A percentile compares a stretch with the other conserved stretches of the same genome.
These are phyloP conservation scores for Castanea crenata DNA, from an alignment of 306 rosid genomes.

Conservation along the genomic window DNA sequence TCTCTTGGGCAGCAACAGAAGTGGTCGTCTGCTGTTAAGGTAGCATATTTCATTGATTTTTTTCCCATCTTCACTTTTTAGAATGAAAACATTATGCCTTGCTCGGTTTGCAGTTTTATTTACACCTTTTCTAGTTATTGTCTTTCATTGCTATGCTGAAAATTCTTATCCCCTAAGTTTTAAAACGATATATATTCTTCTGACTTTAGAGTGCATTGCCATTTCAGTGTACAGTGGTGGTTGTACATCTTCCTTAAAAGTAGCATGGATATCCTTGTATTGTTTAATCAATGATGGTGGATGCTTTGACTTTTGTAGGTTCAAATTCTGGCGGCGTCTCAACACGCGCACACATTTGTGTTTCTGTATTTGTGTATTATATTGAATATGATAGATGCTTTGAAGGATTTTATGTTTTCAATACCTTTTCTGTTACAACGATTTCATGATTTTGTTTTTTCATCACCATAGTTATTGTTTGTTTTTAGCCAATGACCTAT, in stretches of 20 bases:
- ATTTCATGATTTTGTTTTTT: not conserved
- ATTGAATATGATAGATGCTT: no score
- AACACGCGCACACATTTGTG: not conserved
- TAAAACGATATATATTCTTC: not conserved
- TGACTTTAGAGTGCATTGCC: not conserved
- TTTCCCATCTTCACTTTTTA: not conserved
- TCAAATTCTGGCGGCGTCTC: not conserved
- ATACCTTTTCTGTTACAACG: not conserved
- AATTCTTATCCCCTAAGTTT: not conserved
- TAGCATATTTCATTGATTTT: slow-evolving; percentile 23
- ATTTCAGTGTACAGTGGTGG: not conserved
- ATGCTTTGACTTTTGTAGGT: not conserved
- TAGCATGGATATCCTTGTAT: not conserved
- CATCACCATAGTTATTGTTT: not conserved
- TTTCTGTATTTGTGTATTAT: not conserved
- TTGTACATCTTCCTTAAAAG: not conserved
- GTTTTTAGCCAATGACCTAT: not conserved
- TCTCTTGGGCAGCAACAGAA: slow-evolving; percentile 68
- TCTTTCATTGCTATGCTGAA: not conserved
- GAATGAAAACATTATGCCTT: not conserved
- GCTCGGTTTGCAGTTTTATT: not conserved
- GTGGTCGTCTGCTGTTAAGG: slow-evolving; percentile 98
- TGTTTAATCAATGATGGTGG: not conserved
- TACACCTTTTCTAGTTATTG: not conserved
- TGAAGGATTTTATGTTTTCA: not conserved